Evolutionary conservation across 768 basidiomycete genomes (phyloP).

Genomic region (Rhodotorula kratochvilovae): DNA sequence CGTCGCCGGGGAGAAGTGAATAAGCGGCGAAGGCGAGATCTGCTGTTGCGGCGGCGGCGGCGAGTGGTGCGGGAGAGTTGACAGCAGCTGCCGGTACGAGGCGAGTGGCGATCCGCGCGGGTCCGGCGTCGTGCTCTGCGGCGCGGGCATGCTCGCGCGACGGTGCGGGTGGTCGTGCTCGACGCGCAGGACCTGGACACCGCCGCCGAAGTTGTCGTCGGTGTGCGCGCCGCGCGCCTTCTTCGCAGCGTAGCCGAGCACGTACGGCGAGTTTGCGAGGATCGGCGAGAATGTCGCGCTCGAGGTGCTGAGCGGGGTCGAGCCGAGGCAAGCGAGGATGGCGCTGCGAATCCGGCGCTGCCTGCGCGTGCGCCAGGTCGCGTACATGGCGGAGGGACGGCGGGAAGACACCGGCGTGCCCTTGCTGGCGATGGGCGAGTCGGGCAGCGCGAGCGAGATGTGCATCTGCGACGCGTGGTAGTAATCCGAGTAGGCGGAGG

Average conservation of each 20-base stretch:
- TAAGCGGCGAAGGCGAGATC: conserved; percentile 5
- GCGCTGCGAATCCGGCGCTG: conserved; percentile 23
- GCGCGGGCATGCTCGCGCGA: background rate
- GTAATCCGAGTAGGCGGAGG: background rate
- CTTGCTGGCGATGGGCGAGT: background rate
- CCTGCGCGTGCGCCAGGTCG: conserved; percentile 11
- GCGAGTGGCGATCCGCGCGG: too few species aligned
- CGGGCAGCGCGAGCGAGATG: background rate
- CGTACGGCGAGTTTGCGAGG: conserved; percentile 18
- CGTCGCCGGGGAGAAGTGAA: conserved; percentile 19
- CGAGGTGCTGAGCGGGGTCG: conserved; percentile 11
- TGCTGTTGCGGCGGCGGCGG: background rate
- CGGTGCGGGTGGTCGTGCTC: background rate
- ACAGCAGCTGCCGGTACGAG: background rate
- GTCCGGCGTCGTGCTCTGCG: too few species aligned
- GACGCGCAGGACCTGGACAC: background rate
- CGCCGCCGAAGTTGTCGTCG: too few species aligned
- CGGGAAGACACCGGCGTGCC: background rate
- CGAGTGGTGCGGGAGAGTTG: background rate
- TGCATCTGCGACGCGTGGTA: background rate
- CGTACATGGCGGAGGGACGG: background rate
- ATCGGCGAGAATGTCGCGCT: conserved; percentile 3
- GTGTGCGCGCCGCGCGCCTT: background rate
- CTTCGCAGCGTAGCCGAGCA: background rate
- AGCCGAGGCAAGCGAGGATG: conserved; percentile 30